Evolutionary conservation across 164 flowering plant species (phyloP).

Genomic region (Cinnamomum micranthum): DNA sequence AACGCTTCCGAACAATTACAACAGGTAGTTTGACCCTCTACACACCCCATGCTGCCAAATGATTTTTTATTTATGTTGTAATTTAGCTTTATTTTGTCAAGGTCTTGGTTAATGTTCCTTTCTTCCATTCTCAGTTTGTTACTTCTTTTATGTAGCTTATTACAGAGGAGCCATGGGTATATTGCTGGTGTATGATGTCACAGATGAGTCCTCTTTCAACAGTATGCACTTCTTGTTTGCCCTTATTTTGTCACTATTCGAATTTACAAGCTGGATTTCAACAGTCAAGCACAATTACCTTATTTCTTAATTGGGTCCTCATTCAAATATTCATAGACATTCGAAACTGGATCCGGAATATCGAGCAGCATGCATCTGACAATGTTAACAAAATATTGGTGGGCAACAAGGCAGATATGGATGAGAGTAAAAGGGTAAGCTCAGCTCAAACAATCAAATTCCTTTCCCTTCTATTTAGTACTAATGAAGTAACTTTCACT

Average conservation of each 20-base stretch:
- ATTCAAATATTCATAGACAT: conserved; percentile 38
- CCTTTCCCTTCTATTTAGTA: neutral
- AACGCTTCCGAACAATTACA: conserved; percentile 56
- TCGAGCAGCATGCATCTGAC: conserved; percentile 67
- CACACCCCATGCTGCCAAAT: neutral
- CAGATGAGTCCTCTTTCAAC: conserved; percentile 54
- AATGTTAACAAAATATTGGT: conserved; percentile 68
- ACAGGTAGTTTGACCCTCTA: conserved; percentile 29
- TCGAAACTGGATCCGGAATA: conserved; percentile 71
- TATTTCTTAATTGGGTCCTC: conserved; percentile 15
- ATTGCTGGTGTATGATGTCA: conserved; percentile 56
- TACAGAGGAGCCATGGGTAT: conserved; percentile 69
- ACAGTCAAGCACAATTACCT: neutral
- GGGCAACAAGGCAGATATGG: conserved; percentile 76
- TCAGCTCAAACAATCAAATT: neutral
- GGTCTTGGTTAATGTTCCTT: neutral
- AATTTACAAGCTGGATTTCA: neutral
- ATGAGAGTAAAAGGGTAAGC: conserved; percentile 65
- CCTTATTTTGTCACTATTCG: neutral
- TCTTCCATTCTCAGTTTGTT: neutral
- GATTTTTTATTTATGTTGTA: neutral
- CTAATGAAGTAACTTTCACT: conserved; percentile 3
- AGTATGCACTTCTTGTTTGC: conserved; percentile 27
- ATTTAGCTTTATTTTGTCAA: neutral
- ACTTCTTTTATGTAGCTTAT: conserved; percentile 28